These are phyloP conservation scores for Pichia insulana DNA, from an alignment of 805 yeast genomes.

Conservation along the genomic window DNA sequence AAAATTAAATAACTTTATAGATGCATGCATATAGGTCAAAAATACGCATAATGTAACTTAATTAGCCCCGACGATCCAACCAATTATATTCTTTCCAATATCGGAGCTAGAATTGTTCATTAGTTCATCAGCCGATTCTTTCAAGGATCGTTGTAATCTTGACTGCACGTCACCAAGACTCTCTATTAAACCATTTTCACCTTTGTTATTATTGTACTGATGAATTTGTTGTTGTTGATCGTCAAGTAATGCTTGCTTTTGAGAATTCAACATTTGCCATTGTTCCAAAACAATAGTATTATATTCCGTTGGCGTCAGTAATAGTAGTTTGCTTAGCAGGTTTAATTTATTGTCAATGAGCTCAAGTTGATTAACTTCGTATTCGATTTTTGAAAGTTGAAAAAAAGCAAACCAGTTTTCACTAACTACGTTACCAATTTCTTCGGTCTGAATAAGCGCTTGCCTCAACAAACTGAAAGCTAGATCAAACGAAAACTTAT, in stretches of 20 bases:
- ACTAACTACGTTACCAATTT: conserved; percentile 11
- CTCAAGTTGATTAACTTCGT: conserved; percentile 14
- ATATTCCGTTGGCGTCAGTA: conserved; percentile 46
- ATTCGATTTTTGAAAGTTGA: conserved; percentile 53
- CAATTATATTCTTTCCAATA: conserved; percentile 27
- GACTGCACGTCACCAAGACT: conserved; percentile 18
- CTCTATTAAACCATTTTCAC: too few species aligned
- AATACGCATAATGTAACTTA: conserved; percentile 8
- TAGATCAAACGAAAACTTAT: conserved; percentile 44
- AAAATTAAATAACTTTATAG: neutral
- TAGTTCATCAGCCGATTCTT: conserved; percentile 22
- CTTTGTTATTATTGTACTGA: neutral
- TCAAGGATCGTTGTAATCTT: conserved; percentile 22
- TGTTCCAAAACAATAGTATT: conserved; percentile 48
- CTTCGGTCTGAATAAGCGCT: conserved; percentile 10
- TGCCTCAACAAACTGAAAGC: conserved; percentile 31
- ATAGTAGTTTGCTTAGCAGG: conserved; percentile 43
- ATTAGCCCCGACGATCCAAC: conserved; percentile 29
- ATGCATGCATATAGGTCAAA: neutral
- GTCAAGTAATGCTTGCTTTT: conserved; percentile 15
- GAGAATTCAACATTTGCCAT: conserved; percentile 45
- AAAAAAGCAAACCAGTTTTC: conserved; percentile 63
- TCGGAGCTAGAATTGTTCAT: conserved; percentile 18
- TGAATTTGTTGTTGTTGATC: conserved; percentile 6
- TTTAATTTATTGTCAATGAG: conserved; percentile 35